Conservation (phyloP, 1,284 basidiomycete genomes). For the Amylostereum areolatum region DNA sequence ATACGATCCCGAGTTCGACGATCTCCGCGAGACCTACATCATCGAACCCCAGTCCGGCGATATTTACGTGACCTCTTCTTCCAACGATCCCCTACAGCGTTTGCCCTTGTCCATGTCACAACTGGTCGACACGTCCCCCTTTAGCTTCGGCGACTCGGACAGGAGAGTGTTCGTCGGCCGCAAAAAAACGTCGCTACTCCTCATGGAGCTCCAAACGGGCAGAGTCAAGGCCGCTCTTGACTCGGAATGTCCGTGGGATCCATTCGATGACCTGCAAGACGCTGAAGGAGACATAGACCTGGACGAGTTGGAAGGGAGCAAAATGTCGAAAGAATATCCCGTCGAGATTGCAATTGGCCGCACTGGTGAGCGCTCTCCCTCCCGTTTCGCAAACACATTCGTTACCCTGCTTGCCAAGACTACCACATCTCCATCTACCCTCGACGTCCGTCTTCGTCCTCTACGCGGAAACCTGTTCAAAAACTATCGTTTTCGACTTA, state of each 20-base stretch:
- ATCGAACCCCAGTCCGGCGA: constrained; percentile 89
- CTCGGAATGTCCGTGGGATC: constrained; percentile 72
- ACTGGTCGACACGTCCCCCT: constrained; percentile 83
- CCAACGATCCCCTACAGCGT: constrained; percentile 64
- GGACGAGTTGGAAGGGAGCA: constrained; percentile 65
- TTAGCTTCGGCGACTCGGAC: constrained; percentile 67
- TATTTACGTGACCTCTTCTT: constrained; percentile 75
- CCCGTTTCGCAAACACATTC: neutral
- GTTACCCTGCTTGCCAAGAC: constrained; percentile 36
- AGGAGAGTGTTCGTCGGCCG: constrained; percentile 75
- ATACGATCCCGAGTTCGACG: constrained; percentile 48
- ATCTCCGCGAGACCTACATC: constrained; percentile 74
- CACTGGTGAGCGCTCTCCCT: constrained; percentile 51
- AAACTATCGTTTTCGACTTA: constrained; percentile 79
- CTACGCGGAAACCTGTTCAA: constrained; percentile 50
- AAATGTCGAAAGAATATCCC: constrained; percentile 31
- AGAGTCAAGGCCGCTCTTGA: constrained; percentile 74
- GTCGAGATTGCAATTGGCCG: constrained; percentile 75
- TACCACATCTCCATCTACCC: constrained; percentile 69
- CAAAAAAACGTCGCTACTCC: constrained; percentile 77
- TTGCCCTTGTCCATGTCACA: constrained; percentile 84
- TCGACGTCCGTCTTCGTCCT: constrained; percentile 30
- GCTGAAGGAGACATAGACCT: constrained; percentile 43
- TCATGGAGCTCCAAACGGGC: constrained; percentile 81
- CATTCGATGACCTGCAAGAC: constrained; percentile 48